Percentiles rank a stretch among this genome's conserved stretches.
phyloP scores from a whole-genome alignment of 345 rosid genomes.

The Firmiana major region DNA sequence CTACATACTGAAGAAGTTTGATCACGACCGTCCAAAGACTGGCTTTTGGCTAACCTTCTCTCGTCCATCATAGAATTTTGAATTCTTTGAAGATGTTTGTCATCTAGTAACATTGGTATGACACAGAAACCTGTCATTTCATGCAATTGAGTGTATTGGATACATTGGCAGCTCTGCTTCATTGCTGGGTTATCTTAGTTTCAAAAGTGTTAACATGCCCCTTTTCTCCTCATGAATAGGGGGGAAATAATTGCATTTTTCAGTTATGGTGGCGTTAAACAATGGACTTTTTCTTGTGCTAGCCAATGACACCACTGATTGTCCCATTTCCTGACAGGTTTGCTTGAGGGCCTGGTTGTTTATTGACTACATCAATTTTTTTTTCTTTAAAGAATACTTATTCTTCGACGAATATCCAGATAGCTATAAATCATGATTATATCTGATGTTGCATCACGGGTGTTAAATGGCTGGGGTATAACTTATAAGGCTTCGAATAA shows the following conservation, averaged over 20 bases:
- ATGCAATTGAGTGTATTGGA: conserved; percentile 12
- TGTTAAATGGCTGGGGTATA: too few species aligned
- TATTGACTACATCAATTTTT: not conserved
- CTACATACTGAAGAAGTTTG: conserved; percentile 52
- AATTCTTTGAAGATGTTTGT: not conserved
- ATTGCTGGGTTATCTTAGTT: conserved; percentile 10
- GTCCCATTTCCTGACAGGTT: not conserved
- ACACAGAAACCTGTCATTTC: conserved; percentile 7
- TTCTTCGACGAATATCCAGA: not conserved
- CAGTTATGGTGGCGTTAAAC: not conserved
- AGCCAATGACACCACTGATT: not conserved
- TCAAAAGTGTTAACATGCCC: not conserved
- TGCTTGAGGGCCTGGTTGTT: not conserved
- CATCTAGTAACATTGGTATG: not conserved
- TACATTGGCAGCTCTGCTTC: not conserved
- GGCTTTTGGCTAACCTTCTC: conserved; percentile 60
- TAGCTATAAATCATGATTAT: too few species aligned
- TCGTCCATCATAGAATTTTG: conserved; percentile 29
- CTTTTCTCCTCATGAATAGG: conserved; percentile 11
- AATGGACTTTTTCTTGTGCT: not conserved
- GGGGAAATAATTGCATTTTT: not conserved
- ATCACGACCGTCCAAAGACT: conserved; percentile 51
- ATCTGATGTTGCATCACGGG: too few species aligned
- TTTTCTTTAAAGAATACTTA: not conserved
- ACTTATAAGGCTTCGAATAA: not conserved